phyloP scores from a whole-genome alignment of 148 eudicot genomes.

The Hydrangea macrophylla region DNA sequence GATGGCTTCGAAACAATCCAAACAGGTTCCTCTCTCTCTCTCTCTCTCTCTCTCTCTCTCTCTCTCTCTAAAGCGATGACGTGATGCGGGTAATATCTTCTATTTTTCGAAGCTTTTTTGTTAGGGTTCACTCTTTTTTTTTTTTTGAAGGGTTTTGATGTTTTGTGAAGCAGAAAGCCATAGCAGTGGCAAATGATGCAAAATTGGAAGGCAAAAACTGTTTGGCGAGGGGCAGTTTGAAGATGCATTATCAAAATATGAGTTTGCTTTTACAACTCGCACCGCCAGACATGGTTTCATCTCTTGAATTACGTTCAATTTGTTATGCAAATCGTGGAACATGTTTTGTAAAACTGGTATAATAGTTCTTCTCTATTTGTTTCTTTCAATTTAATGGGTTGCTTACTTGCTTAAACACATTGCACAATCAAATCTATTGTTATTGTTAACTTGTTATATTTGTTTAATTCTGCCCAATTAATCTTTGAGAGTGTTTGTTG shows the following conservation, averaged over 20 bases:
- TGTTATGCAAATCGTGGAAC: constrained; percentile 78
- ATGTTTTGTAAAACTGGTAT: constrained; percentile 80
- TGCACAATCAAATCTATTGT: no score
- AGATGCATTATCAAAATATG: constrained; percentile 76
- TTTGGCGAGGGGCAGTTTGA: constrained; percentile 69
- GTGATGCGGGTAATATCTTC: neutral
- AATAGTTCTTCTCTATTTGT: constrained; percentile 11
- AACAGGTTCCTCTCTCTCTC: constrained; percentile 34
- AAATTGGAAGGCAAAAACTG: constrained; percentile 73
- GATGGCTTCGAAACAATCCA: constrained; percentile 77
- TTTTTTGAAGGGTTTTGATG: neutral
- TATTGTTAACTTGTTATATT: neutral
- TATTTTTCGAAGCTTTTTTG: neutral
- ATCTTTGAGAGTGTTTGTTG: neutral
- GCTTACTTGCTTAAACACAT: neutral
- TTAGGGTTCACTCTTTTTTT: neutral
- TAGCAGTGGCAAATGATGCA: constrained; percentile 74
- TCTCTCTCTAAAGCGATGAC: neutral
- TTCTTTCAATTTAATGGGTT: neutral
- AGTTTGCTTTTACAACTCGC: constrained; percentile 63
- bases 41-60: no score
- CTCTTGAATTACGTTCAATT: constrained; percentile 80
- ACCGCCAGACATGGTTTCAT: constrained; percentile 53
- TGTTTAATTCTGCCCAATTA: neutral
- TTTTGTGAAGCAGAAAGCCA: constrained; percentile 44